phyloP scores from a whole-genome alignment of 495 filamentous ascomycete species.

The Daldinia childiae region DNA sequence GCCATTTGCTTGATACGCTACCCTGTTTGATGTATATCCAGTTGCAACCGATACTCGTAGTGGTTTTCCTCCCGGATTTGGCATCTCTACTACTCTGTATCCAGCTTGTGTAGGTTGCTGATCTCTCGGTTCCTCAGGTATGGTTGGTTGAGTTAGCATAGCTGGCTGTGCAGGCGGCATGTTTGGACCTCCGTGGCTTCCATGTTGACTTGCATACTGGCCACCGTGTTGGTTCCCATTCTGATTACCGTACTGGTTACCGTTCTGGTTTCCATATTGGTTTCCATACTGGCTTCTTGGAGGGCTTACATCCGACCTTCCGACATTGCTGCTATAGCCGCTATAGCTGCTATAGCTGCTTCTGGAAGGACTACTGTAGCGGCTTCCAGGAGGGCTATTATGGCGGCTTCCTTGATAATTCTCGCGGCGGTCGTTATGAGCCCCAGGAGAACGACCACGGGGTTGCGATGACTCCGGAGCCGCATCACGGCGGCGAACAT shows the following conservation, averaged over 20 bases:
- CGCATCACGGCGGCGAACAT: not conserved
- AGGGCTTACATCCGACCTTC: not conserved
- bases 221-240: not conserved
- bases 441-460: not conserved
- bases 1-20: not conserved
- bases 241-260: not conserved
- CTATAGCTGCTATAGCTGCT: not conserved
- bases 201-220: not conserved
- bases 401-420: not conserved
- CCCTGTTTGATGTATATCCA: not conserved
- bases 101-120: not conserved
- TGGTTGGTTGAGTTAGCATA: not conserved
- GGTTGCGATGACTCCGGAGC: not conserved
- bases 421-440: not conserved
- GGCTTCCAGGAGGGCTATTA: not conserved
- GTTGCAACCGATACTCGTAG: not conserved
- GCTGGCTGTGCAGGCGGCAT: not conserved
- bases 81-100: not conserved
- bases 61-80: not conserved
- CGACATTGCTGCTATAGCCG: not conserved
- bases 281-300: no score
- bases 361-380: not conserved
- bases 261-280: not conserved
- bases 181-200: not conserved
- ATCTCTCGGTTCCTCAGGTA: not conserved